Base-by-base conservation (phyloP, 805 yeast species). In the Yamadazyma paraphyllophila region DNA sequence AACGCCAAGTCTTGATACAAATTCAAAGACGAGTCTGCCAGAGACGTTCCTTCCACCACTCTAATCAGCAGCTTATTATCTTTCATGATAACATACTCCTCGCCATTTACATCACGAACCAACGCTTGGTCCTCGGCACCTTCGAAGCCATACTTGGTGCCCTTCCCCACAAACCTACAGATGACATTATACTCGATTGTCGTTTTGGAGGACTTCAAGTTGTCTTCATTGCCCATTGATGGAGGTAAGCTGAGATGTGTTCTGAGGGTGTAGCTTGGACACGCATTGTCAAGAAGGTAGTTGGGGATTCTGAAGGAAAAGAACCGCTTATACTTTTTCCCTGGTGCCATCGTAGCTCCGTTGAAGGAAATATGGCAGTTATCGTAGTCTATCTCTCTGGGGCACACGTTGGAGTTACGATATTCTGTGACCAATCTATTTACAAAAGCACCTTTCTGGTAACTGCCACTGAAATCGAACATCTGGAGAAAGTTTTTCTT, bases 381-480 rank as follows among this genome's bases (percentile, higher is more conserved):
- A 10, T 50, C 45, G 10, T 43, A 29, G 35, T 50, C 53, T 12
- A 41, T 29, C 6, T 9, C 4, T 8, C 20, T 10, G 4, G 35
- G 36, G 7, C 42, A 24, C 38, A 39, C 42, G 3, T 6, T 17
- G 7, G 59, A 50, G 14, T 44, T 32, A 2, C 36, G 37, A 7
- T 39, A 43, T 11, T 66, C 73, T 3, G 62, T 55, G 2, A 65
- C 42, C n/a, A 69, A 53, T 5, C 75, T 47, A 48, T 62, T 60
- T 33, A 71, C 59, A 44, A 46, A 49, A 11, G 49, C 35, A 2
- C 60, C 72, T 43, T 66, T 63, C 47, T 76, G 73, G 68, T 73
- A 81, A 35, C 78, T 70, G 2, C 83, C 85, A 43, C 67, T 62
- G 26, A 78, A 59, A 55, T 80, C 84, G 44, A 70, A 75, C 71